Conservation (phyloP, 2,329 filamentous ascomycete species). For the Aspergillus ochraceoroseus region DNA sequence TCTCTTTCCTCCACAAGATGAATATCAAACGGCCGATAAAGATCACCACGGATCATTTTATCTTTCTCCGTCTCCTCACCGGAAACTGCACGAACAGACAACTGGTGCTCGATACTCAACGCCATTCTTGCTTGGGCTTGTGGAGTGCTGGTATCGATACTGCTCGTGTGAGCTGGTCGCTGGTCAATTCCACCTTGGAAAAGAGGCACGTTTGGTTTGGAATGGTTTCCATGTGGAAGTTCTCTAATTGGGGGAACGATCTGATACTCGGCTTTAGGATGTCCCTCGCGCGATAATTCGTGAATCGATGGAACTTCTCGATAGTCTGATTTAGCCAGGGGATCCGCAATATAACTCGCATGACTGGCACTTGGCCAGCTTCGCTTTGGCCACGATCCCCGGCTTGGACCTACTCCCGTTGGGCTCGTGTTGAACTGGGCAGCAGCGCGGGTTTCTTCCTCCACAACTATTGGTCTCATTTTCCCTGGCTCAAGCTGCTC, state of each 20-base stretch:
- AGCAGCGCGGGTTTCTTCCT: slow-evolving; percentile 41
- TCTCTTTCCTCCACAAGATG: slow-evolving; percentile 80
- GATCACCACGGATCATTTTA: slow-evolving; percentile 76
- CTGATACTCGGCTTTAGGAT: slow-evolving; percentile 39
- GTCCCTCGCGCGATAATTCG: slow-evolving; percentile 37
- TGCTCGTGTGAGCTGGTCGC: slow-evolving; percentile 32
- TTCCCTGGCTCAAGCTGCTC: slow-evolving; percentile 45
- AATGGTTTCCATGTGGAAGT: slow-evolving; percentile 34
- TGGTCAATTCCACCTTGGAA: slow-evolving; percentile 38
- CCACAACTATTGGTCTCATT: slow-evolving; percentile 44
- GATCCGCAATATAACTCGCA: slow-evolving; percentile 36
- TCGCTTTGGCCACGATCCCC: slow-evolving; percentile 41
- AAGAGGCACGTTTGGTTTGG: slow-evolving; percentile 36
- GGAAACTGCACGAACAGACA: slow-evolving; percentile 38
- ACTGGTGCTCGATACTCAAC: slow-evolving; percentile 41
- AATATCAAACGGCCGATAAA: slow-evolving; percentile 74
- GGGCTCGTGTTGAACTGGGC: slow-evolving; percentile 42
- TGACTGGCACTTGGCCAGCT: slow-evolving; percentile 37
- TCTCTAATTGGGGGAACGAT: slow-evolving; percentile 42
- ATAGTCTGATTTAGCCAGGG: slow-evolving; percentile 38
- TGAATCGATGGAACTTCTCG: slow-evolving; percentile 41
- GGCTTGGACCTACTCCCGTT: slow-evolving; percentile 31
- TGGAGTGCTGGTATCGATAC: slow-evolving; percentile 39
- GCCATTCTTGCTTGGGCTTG: slow-evolving; percentile 44
- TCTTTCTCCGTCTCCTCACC: slow-evolving; percentile 67